Evolutionary conservation across 2,329 filamentous ascomycete species (phyloP).

Genomic region (Diaporthe citrichinensis): DNA sequence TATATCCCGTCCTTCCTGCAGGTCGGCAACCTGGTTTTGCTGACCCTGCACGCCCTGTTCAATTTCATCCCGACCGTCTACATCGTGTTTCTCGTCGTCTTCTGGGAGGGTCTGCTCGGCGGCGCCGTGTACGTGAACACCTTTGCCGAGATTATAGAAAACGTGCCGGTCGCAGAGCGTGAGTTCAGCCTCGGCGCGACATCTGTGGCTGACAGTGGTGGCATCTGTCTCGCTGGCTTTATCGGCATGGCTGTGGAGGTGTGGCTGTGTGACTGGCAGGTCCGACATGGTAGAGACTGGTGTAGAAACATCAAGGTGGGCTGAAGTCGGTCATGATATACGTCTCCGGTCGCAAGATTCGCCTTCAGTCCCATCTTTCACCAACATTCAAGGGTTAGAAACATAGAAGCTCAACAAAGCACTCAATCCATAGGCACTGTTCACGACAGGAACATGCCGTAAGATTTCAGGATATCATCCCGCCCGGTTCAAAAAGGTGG

Average conservation of each 20-base stretch:
- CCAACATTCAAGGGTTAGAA: background rate
- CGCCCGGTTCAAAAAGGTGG: background rate
- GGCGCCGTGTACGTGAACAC: slow-evolving; percentile 96
- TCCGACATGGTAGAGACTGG: slow-evolving; percentile 82
- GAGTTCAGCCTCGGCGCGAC: slow-evolving; percentile 94
- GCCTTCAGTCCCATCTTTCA: background rate
- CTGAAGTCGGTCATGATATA: slow-evolving; percentile 42
- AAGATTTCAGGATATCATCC: background rate
- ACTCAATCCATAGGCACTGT: background rate
- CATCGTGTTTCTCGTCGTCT: slow-evolving; percentile 85
- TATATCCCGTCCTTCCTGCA: slow-evolving; percentile 89
- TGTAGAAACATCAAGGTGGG: slow-evolving; percentile 70
- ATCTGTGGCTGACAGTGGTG: slow-evolving; percentile 91
- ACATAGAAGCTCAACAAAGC: background rate
- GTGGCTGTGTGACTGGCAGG: slow-evolving; percentile 86
- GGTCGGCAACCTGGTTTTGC: slow-evolving; percentile 79
- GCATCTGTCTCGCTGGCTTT: slow-evolving; percentile 90
- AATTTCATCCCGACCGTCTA: slow-evolving; percentile 89
- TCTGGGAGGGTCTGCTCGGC: slow-evolving; percentile 95
- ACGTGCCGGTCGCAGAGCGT: slow-evolving; percentile 80
- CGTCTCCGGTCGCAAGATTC: too few species aligned
- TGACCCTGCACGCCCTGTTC: slow-evolving; percentile 83
- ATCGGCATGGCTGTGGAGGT: slow-evolving; percentile 87
- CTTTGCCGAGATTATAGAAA: slow-evolving; percentile 93
- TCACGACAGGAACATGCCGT: background rate